phyloP scores from a whole-genome alignment of 1,284 basidiomycete genomes.

The Rhodofomes roseus region DNA sequence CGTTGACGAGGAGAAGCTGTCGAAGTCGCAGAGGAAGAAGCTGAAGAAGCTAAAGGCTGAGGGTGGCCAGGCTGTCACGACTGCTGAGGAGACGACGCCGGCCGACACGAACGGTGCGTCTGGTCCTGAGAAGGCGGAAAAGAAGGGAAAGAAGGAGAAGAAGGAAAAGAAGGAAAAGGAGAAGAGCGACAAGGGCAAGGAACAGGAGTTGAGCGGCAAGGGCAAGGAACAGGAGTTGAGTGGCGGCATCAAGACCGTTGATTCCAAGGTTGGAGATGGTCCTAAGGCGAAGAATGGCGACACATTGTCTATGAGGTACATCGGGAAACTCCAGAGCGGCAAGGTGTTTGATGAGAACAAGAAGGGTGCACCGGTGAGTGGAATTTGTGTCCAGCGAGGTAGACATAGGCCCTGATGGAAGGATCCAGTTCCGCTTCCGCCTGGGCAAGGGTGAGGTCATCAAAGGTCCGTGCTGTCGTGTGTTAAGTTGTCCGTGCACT shows the following conservation, averaged over 20 bases:
- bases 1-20: conserved; percentile 31
- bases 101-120: conserved; percentile 34
- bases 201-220: conserved; percentile 36
- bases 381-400: conserved; percentile 7
- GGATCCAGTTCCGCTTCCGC: conserved; percentile 72
- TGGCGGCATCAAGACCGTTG: conserved; percentile 78
- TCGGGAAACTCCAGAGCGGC: conserved; percentile 85
- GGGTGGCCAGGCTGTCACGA: conserved; percentile 52
- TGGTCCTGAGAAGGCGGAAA: conserved; percentile 35
- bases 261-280: conserved; percentile 78
- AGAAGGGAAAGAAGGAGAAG: conserved; percentile 38
- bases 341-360: conserved; percentile 89
- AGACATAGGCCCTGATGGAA: conserved; percentile 5
- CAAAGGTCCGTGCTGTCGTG: conserved; percentile 50
- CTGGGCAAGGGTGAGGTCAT: conserved; percentile 91
- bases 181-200: conserved; percentile 35
- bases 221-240: conserved; percentile 46
- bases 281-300: conserved; percentile 84
- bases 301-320: conserved; percentile 83
- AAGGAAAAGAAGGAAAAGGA: conserved; percentile 41
- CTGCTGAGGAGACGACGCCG: conserved; percentile 29
- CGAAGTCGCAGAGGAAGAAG: conserved; percentile 65
- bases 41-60: conserved; percentile 70
- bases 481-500: neutral
- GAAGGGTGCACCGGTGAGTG: conserved; percentile 78